Conservation (phyloP, 2,329 filamentous ascomycete genomes). For the Alternaria longipes region DNA sequence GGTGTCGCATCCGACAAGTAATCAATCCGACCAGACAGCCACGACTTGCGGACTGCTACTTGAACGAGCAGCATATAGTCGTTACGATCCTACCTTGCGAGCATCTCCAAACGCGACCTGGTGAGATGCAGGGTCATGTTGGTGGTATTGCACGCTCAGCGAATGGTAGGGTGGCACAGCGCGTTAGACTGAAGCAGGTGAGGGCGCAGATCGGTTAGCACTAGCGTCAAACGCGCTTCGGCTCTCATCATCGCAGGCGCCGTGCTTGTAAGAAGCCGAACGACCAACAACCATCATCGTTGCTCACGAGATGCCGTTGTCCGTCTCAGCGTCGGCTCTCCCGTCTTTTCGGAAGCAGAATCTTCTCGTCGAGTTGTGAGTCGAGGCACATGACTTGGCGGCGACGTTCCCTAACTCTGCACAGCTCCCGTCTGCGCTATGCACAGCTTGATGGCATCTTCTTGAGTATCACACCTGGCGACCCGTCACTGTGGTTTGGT, state of each 20-base stretch:
- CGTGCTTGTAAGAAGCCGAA: conserved; percentile 12
- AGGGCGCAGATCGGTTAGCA: conserved; percentile 21
- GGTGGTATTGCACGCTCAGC: conserved; percentile 11
- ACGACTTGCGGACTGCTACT: conserved; percentile 22
- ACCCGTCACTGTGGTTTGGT: conserved; percentile 86
- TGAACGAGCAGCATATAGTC: conserved; percentile 13
- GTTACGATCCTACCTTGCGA: conserved; percentile 22
- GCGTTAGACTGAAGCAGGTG: conserved; percentile 9
- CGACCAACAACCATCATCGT: conserved; percentile 13
- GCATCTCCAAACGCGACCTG: conserved; percentile 21
- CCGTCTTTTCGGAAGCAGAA: conserved; percentile 74
- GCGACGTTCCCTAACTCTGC: conserved; percentile 34
- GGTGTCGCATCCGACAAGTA: not conserved
- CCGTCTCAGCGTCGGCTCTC: conserved; percentile 36
- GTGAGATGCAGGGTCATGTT: conserved; percentile 4
- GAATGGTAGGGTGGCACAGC: conserved; percentile 2
- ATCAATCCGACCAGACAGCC: conserved; percentile 1
- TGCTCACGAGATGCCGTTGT: conserved; percentile 34
- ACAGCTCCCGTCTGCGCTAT: conserved; percentile 80
- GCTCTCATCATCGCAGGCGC: not conserved
- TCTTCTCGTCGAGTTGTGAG: conserved; percentile 83
- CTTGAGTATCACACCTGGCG: conserved; percentile 81
- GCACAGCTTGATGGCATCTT: conserved; percentile 87
- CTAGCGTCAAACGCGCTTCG: conserved; percentile 18
- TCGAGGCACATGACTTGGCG: conserved; percentile 30